Evolutionary conservation across 768 basidiomycete species (phyloP), one percentile per base, ranked within the genome.

Genomic region (Omphalotus guepiniiformis): DNA sequence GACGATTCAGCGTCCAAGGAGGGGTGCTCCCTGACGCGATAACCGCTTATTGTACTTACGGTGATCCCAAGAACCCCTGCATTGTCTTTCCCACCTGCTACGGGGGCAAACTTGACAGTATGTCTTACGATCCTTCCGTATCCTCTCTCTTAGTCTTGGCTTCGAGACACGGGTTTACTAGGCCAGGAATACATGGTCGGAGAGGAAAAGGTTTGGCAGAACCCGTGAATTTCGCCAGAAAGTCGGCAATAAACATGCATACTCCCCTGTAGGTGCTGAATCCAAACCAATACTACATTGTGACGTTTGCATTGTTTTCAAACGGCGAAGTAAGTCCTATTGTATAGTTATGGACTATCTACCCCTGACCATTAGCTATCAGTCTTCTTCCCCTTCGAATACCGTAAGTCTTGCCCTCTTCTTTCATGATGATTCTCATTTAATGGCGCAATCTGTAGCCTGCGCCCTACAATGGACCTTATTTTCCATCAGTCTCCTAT

Each of bases 351-450:
- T 16, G n/a, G 46, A 25, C 27, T n/a, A 23, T 32, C 23, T 11
- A 45, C 35, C 22, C 29, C 42, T 54, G 13, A 52, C 25, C 37
- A 13, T 18, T 43, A n/a, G n/a, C n/a, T 27, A 21, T 8, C 28
- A 81, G 78, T 81, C 79, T 0, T 81, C 79, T 16, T 80, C 80
- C 28, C 79, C 80, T 25, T 81, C 79, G 0, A 81, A 80, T 57
- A 80, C 80, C 50, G 78, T 79, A 49, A 58, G 53, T 25, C 4
- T 23, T n/a, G n/a, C n/a, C n/a, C n/a, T n/a, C 19, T 23, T 43
- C 19, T 19, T 35, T 28, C 19, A 35, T 3, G 22, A 4, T 4
- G 36, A 37, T 28, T 27, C 25, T 3, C 15, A 48, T 39, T 12
- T 11, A 27, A 39, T 28, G 19, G 21, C 18, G 6, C 4, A 38